Base-by-base conservation (phyloP, 169 alveolate species). In the Eimeria brunetti region DNA sequence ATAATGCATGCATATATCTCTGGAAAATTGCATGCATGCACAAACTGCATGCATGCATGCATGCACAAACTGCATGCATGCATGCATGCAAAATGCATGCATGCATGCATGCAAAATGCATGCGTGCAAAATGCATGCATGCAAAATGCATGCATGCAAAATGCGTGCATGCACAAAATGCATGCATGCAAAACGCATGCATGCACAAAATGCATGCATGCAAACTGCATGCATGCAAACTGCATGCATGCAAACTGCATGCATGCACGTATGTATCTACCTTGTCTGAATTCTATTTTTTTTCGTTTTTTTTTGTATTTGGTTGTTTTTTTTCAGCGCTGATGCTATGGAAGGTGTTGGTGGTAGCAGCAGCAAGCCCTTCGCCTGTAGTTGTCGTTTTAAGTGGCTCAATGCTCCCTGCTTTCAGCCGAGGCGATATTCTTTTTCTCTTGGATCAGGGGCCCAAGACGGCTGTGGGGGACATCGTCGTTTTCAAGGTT, bases 331-430 rank as follows among this genome's bases (percentile, higher is more conserved):
- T 94, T 58, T 76, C 99, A 64, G 99, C 99, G 11, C 96, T 98
- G 49, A 98, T 98, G 99, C 97, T 98, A 4, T 99, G 99, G 99
- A 98, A 98, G 94, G 97, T 98, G 24, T 95, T 98, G 80, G 98
- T 98, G 98, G 89, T 98, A 27, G 96, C 95, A 44, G 97, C 99
- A 33, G 94, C 94, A 69, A 97, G 98, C 53, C 99, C 98, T 60
- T 95, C 98, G 64, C 99, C 99, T 22, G 98, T 99, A 7, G 99
- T 99, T 20, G 99, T 99, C 58, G 99, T 99, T 12, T 97, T 99
- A 64, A 69, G 91, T 30, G 99, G 99, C 46, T 97, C 98, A 80
- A 99, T 99, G 99, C 99, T 98, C 96, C 99, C 99, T 1, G 98
- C 99, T 53, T 98, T 98, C 94, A 97, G 98, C 96, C 96, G 99